A percentile compares a stretch with the other conserved stretches of the same genome.
Conservation (phyloP, 192 early-diverging fungal genomes). For the Coemansia reversa region DNA sequence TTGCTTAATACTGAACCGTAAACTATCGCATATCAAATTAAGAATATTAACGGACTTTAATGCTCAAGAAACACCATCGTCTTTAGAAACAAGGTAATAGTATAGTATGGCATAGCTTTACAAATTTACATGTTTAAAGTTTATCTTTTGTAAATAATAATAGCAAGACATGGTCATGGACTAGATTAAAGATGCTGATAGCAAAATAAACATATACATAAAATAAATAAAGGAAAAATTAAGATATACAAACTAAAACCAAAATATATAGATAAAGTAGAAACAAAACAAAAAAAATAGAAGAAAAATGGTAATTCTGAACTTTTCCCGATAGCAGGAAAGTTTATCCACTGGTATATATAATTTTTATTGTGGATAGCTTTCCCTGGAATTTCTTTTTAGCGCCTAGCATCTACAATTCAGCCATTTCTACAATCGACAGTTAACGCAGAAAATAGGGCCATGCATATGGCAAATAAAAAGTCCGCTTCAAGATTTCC, state of each 20-base stretch:
- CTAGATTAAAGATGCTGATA: background rate
- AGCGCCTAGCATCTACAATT: background rate
- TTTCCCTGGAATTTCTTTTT: background rate
- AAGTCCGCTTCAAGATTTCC: background rate
- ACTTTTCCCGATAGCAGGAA: background rate
- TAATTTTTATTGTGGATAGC: slow-evolving; percentile 3
- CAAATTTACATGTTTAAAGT: background rate
- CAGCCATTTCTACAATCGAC: slow-evolving; percentile 17
- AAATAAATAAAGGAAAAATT: background rate
- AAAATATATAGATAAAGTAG: slow-evolving; percentile 1
- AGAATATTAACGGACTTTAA: background rate
- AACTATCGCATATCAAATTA: background rate
- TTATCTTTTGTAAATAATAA: background rate
- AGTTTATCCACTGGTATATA: slow-evolving; percentile 3
- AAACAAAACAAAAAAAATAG: background rate
- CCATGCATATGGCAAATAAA: background rate
- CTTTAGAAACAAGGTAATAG: background rate
- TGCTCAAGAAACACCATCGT: background rate
- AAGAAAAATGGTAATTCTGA: slow-evolving; percentile 1
- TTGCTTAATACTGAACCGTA: background rate
- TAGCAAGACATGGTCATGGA: background rate
- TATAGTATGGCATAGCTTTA: background rate
- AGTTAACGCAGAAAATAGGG: background rate
- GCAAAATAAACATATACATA: background rate
- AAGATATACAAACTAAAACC: background rate